A percentile compares a stretch with the other conserved stretches of the same genome.
Evolutionary conservation across 2,329 filamentous ascomycete genomes (phyloP).

Genomic region (Paecilomyces fulvus): DNA sequence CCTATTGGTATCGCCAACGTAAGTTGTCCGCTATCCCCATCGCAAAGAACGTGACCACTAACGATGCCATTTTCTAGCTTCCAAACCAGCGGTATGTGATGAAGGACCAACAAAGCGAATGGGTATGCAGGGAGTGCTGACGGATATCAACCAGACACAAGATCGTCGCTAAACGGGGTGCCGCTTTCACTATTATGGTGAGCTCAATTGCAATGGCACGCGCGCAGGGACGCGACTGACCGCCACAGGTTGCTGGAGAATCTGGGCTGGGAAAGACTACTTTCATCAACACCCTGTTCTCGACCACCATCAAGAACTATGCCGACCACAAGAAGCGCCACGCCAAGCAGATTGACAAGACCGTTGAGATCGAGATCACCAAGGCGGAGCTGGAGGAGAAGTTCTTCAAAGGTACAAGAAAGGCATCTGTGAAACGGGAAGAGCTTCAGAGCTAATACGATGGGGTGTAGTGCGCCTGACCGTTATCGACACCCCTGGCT

Average conservation of each 20-base stretch:
- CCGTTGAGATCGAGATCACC: conserved; percentile 99
- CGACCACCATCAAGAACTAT: conserved; percentile 99
- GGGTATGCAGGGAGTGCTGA: background rate
- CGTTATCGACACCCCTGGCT: conserved; percentile 97
- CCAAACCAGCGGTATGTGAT: conserved; percentile 59
- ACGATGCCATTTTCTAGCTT: conserved; percentile 37
- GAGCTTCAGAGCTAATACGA: background rate
- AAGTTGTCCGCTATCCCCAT: conserved; percentile 27
- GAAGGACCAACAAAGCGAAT: conserved; percentile 3
- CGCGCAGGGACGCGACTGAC: conserved; percentile 15
- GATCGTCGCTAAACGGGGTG: conserved; percentile 75
- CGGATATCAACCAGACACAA: conserved; percentile 46
- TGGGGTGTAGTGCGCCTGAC: conserved; percentile 73
- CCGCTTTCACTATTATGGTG: conserved; percentile 99
- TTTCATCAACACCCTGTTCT: conserved; percentile 99
- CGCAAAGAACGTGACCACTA: conserved; percentile 2
- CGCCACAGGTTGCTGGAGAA: conserved; percentile 80
- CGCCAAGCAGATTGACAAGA: conserved; percentile 99
- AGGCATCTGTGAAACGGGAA: background rate
- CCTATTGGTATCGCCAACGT: conserved; percentile 69
- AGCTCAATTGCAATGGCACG: conserved; percentile 15
- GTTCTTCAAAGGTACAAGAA: conserved; percentile 92
- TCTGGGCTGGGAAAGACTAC: conserved; percentile 98
- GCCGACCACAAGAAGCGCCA: conserved; percentile 99
- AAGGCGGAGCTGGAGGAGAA: conserved; percentile 99